A percentile compares a stretch with the other conserved stretches of the same genome.
Conservation (phyloP, 257 asterid genomes). For the Ballota nigra region DNA sequence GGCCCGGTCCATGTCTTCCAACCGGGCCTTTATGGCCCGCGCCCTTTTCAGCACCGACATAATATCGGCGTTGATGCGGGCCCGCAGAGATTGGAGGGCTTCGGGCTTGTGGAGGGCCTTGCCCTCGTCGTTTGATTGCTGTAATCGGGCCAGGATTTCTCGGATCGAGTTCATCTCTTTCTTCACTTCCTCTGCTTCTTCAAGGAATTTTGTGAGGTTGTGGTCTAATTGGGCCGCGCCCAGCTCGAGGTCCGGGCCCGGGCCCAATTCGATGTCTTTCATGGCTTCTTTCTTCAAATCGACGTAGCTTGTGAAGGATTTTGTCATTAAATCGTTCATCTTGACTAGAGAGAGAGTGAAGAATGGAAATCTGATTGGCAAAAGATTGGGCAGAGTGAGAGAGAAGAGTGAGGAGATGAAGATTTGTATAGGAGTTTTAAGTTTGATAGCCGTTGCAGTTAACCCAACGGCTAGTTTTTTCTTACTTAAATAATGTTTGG, state of each 20-base stretch:
- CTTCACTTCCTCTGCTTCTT: constrained; percentile 75
- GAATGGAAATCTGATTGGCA: not conserved
- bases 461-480: constrained; percentile 52
- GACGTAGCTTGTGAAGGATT: constrained; percentile 86
- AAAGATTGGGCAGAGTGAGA: not conserved
- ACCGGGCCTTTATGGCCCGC: constrained; percentile 43
- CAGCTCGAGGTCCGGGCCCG: constrained; percentile 63
- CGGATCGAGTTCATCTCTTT: constrained; percentile 72
- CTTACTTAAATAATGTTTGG: constrained; percentile 17
- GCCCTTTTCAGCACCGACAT: constrained; percentile 67
- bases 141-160: constrained; percentile 49
- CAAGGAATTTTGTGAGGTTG: constrained; percentile 64
- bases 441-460: not conserved
- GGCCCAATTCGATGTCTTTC: constrained; percentile 56
- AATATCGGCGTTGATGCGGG: constrained; percentile 50
- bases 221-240: constrained; percentile 54
- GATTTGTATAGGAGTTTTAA: not conserved
- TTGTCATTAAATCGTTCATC: constrained; percentile 94
- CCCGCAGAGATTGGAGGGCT: constrained; percentile 52
- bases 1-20: constrained; percentile 88
- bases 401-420: not conserved
- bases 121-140: constrained; percentile 56
- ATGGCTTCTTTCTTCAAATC: constrained; percentile 83
- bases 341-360: constrained; percentile 9
- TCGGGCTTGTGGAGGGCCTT: constrained; percentile 74